Base-by-base conservation (phyloP, 805 yeast species). In the Metschnikowia sp. region DNA sequence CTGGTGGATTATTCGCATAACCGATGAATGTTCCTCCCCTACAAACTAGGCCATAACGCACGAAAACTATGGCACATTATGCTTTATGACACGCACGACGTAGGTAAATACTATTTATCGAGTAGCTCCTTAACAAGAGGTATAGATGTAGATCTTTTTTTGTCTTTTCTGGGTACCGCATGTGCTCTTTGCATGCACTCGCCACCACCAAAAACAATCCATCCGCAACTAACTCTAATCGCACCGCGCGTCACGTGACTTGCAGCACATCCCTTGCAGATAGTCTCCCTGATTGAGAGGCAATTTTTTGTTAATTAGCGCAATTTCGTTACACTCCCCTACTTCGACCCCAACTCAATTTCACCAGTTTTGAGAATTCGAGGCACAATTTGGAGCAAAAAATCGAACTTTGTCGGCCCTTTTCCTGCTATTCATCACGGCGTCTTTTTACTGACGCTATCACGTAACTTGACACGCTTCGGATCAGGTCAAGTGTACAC, bases 201-300 rank as follows among this genome's bases (percentile, higher is more conserved):
- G 18, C 18, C 18, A 15, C 18, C 18, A 15, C 18, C 18, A 2
- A 15, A 15, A 3, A 2, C 18, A 15, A 15, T 15, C 18, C 18
- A 15, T 15, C 18, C 18, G 18, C 18, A 15, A 15, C 18, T 15
- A 15, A 15, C 18, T 11, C 11, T 11, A 30, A 30, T 30, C 32
- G 41, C 34, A 29, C 9, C 5, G 18, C 18, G 26, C 12, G 33
- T 36, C 48, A 45, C 48, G 44, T 45, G 48, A 39, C 15, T 37
- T n/a, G 42, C 31, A 26, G 36, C 13, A 31, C 32, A 40, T 40
- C 40, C 44, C 44, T 40, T 39, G 9, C 35, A 35, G 39, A 40
- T 45, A 45, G 35, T 36, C 44, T 45, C 48, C 48, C 44, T 45
- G 36, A 12, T 15, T n/a, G 36, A 36, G 48, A 39, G 48, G 44